phyloP scores from a whole-genome alignment of 2,329 filamentous ascomycete species.

The Paraconiothyrium brasiliense region DNA sequence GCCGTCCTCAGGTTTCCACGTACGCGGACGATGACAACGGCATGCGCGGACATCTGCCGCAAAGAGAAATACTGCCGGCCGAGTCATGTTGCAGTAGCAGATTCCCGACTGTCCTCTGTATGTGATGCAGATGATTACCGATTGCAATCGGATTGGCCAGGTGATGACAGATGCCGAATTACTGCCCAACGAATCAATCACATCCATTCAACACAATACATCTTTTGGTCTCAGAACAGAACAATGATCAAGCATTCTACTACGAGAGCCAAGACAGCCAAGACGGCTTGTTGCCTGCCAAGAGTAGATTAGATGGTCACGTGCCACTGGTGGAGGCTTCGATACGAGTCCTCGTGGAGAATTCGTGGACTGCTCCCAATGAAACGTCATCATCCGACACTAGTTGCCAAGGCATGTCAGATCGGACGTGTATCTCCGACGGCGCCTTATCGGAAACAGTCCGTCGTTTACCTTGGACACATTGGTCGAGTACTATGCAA shows the following conservation, averaged over 20 bases:
- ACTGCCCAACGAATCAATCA: background rate
- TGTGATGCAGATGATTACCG: background rate
- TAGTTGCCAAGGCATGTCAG: background rate
- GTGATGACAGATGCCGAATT: background rate
- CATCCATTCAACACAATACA: background rate
- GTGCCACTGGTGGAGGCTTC: background rate
- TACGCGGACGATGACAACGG: background rate
- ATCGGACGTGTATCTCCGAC: background rate
- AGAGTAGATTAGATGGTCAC: background rate
- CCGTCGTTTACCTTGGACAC: background rate
- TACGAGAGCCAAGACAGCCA: background rate
- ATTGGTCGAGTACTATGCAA: background rate
- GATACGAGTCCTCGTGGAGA: background rate
- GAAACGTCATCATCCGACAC: background rate
- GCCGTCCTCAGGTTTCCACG: background rate
- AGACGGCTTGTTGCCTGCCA: slow-evolving; percentile 1
- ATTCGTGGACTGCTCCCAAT: background rate
- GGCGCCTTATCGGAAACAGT: background rate
- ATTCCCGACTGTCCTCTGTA: background rate
- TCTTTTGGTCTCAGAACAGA: background rate
- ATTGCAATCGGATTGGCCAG: background rate
- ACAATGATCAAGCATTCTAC: background rate
- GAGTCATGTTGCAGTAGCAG: background rate
- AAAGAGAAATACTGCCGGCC: background rate
- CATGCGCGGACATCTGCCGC: background rate